Conservation (phyloP, 176 grass and related monocot genomes). For the Melocanna baccifera region DNA sequence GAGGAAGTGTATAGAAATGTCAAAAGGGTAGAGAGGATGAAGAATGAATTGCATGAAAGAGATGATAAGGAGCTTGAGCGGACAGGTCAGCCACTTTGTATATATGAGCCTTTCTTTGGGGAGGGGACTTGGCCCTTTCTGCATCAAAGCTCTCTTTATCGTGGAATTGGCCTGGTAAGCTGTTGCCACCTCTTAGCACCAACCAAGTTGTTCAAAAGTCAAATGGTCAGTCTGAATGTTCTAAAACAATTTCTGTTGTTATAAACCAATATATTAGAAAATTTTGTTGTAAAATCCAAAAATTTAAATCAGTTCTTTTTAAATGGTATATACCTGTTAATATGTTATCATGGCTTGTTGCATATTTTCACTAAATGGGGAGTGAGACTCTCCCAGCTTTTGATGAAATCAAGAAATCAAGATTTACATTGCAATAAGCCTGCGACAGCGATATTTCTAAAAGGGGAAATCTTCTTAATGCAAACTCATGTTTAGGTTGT, state of each 20-base stretch:
- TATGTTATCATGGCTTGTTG: constrained; percentile 5
- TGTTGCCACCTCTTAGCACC: background rate
- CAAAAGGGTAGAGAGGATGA: constrained; percentile 79
- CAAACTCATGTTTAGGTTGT: background rate
- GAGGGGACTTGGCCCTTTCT: constrained; percentile 93
- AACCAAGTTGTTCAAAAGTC: constrained; percentile 7
- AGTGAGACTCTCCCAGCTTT: background rate
- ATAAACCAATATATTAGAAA: constrained; percentile 2
- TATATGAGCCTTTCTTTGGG: constrained; percentile 98
- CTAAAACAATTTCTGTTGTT: constrained; percentile 17
- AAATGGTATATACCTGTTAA: background rate
- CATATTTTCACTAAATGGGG: background rate
- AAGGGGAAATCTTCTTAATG: background rate
- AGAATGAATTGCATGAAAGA: constrained; percentile 91
- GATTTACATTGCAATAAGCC: background rate
- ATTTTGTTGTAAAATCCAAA: background rate
- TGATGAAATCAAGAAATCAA: background rate
- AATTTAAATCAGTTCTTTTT: background rate
- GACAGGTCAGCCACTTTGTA: constrained; percentile 92
- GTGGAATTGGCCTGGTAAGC: constrained; percentile 95
- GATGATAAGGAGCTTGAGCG: constrained; percentile 92
- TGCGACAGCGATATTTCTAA: background rate
- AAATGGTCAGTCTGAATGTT: background rate
- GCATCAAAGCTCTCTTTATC: constrained; percentile 81
- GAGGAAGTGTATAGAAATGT: constrained; percentile 96